phyloP scores from a whole-genome alignment of 176 grass and related monocot species.

The Oryza australiensis region DNA sequence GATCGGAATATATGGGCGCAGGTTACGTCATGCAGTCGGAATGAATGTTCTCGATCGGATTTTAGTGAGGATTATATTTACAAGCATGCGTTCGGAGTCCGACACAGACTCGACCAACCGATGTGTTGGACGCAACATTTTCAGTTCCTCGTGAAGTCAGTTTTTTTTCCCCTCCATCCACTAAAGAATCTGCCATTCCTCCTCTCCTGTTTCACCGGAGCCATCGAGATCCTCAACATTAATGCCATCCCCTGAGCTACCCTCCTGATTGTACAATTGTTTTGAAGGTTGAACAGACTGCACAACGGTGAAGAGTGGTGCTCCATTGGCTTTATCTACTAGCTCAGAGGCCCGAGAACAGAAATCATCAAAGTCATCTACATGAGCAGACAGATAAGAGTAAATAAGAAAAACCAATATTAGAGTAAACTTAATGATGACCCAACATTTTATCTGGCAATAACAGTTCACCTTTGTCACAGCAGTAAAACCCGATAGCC shows the following conservation, averaged over 20 bases:
- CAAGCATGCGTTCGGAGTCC: too few relatives aligned
- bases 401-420: slow-evolving; percentile 6
- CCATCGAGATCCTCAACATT: slow-evolving; percentile 45
- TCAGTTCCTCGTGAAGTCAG: background rate
- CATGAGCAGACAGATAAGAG: background rate
- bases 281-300: slow-evolving; percentile 47
- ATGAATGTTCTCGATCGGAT: too few relatives aligned
- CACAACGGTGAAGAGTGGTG: slow-evolving; percentile 81
- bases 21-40: too few relatives aligned
- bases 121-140: background rate
- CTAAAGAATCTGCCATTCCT: slow-evolving; percentile 88
- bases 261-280: slow-evolving; percentile 39
- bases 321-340: slow-evolving; percentile 69
- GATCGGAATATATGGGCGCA: too few relatives aligned
- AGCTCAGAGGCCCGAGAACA: slow-evolving; percentile 72
- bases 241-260: slow-evolving; percentile 36
- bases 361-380: slow-evolving; percentile 92
- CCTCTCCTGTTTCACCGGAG: slow-evolving; percentile 53
- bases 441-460: background rate
- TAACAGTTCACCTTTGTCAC: slow-evolving; percentile 57
- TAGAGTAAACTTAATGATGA: background rate
- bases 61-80: too few relatives aligned
- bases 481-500: slow-evolving; percentile 96
- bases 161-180: background rate
- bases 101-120: background rate